Percentiles rank a stretch among this genome's conserved stretches.
phyloP scores from a whole-genome alignment of 1,284 basidiomycete genomes.

The Moniliella sp. region DNA sequence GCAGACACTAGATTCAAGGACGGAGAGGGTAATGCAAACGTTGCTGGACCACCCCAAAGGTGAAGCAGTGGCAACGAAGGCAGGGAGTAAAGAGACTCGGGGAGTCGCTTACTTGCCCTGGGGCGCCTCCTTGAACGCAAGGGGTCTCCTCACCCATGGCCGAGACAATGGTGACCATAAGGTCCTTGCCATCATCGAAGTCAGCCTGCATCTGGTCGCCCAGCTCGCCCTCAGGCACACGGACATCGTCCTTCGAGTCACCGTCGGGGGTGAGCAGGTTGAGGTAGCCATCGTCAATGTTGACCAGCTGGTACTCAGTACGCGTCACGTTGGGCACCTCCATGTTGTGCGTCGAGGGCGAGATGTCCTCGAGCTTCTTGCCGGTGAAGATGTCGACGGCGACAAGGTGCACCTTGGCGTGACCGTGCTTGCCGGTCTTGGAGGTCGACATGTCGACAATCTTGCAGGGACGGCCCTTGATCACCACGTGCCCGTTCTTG shows the following conservation, averaged over 20 bases:
- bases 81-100: too few relatives aligned
- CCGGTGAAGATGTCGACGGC: constrained; percentile 53
- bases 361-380: constrained; percentile 60
- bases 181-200: constrained; percentile 69
- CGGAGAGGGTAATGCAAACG: too few relatives aligned
- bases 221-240: constrained; percentile 64
- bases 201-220: constrained; percentile 51
- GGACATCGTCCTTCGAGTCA: constrained; percentile 75
- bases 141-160: constrained; percentile 80
- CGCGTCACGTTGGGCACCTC: constrained; percentile 85
- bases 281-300: constrained; percentile 49
- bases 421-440: constrained; percentile 89
- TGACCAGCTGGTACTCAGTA: constrained; percentile 72
- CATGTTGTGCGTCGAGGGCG: constrained; percentile 94
- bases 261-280: constrained; percentile 80
- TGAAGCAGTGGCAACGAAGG: too few relatives aligned
- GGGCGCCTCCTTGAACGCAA: constrained; percentile 41
- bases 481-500: constrained; percentile 78
- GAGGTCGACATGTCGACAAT: constrained; percentile 73
- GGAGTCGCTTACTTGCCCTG: constrained; percentile 30
- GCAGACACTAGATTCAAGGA: too few relatives aligned
- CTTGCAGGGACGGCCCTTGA: constrained; percentile 89
- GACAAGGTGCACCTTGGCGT: constrained; percentile 96
- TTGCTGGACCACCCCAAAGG: too few relatives aligned
- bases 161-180: constrained; percentile 60